phyloP scores from a whole-genome alignment of 306 rosid species.

The Inga oerstediana region DNA sequence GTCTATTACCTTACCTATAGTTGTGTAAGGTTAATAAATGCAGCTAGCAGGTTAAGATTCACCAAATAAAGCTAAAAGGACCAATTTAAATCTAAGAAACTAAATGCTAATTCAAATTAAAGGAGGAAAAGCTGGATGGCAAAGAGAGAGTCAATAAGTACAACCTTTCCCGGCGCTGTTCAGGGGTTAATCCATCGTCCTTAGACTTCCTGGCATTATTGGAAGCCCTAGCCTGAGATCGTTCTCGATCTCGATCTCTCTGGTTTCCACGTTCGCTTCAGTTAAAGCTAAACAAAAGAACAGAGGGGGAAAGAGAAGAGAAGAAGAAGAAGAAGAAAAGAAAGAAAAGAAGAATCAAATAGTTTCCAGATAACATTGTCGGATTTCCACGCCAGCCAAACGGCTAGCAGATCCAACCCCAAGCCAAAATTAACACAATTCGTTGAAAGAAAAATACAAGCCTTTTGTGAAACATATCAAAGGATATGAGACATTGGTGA shows the following conservation, averaged over 20 bases:
- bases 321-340: constrained; percentile 4
- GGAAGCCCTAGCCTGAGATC: constrained; percentile 65
- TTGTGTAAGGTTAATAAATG: neutral
- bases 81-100: neutral
- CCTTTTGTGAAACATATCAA: constrained; percentile 6
- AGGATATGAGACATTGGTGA: constrained; percentile 77
- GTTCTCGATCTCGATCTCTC: constrained; percentile 74
- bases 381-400: constrained; percentile 21
- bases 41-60: neutral
- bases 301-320: neutral
- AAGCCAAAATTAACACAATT: neutral
- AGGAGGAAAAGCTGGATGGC: neutral
- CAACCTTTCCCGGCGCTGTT: constrained; percentile 81
- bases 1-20: neutral
- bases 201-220: constrained; percentile 46
- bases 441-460: neutral
- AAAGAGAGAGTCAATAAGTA: neutral
- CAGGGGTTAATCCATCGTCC: constrained; percentile 70
- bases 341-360: neutral
- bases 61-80: neutral
- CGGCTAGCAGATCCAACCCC: neutral
- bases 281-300: constrained; percentile 51
- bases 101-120: neutral
- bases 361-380: neutral
- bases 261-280: constrained; percentile 77